phyloP scores from a whole-genome alignment of 495 filamentous ascomycete species.

The Aspergillus leporis region DNA sequence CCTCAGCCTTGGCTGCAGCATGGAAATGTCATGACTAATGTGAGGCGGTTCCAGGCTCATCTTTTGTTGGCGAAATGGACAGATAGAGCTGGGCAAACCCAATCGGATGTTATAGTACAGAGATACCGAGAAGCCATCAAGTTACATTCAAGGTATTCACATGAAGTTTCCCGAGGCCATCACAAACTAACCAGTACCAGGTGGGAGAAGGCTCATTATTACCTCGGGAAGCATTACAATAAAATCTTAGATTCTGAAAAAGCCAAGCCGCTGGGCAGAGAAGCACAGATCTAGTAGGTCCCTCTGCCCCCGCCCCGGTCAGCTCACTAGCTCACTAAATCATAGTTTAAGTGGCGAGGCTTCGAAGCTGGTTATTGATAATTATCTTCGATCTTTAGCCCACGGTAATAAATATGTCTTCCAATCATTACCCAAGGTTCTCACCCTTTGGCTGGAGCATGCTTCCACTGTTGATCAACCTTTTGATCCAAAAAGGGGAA shows the following conservation, averaged over 20 bases:
- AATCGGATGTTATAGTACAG: slow-evolving; percentile 70
- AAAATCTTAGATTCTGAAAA: slow-evolving; percentile 92
- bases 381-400: slow-evolving; percentile 81
- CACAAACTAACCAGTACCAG: slow-evolving; percentile 32
- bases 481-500: slow-evolving; percentile 66
- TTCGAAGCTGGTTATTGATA: slow-evolving; percentile 87
- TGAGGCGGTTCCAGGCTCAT: slow-evolving; percentile 54
- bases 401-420: slow-evolving; percentile 94
- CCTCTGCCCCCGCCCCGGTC: slow-evolving; percentile 2
- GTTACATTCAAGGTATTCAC: slow-evolving; percentile 39
- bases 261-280: slow-evolving; percentile 65
- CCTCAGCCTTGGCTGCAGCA: not conserved
- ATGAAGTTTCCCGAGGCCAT: not conserved
- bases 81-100: slow-evolving; percentile 86
- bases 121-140: slow-evolving; percentile 74
- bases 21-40: slow-evolving; percentile 8
- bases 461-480: slow-evolving; percentile 70
- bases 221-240: slow-evolving; percentile 95
- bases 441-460: slow-evolving; percentile 94
- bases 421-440: slow-evolving; percentile 82
- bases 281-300: slow-evolving; percentile 53
- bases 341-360: slow-evolving; percentile 68
- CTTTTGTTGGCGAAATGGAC: slow-evolving; percentile 95
- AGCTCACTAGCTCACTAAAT: not conserved
- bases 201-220: slow-evolving; percentile 98